Evolutionary conservation across 305 asterid genomes (phyloP), one percentile per base, ranked within the genome.

Genomic region (Vinca major): DNA sequence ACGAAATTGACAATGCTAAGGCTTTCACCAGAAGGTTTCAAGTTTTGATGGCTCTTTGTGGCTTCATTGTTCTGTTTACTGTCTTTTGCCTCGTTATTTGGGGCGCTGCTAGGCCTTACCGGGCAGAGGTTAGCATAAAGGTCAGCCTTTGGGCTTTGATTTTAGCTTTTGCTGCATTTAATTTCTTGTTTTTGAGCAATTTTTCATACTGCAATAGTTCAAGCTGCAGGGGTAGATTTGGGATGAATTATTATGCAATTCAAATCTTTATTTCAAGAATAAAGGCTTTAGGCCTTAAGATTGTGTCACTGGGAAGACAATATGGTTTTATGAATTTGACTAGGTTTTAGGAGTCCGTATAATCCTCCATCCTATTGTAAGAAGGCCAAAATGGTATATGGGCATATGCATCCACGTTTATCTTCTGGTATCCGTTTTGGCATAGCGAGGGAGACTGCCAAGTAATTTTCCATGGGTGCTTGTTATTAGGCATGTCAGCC

Each of bases 31-130:
- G 96, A 26, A 69, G 96, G 16, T 87, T 84, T 61, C 97, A 93
- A 78, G 87, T 84, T 40, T 58, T 87, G 86, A 78, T 92, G 81
- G 97, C 86, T 60, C 67, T 90, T 14, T 70, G 71, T 11, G 92
- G 89, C 26, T 92, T 92, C 63, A 17, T 80, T 40, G 76, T 88
- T 71, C 79, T 92, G 66, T 92, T 87, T 62, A 81, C 89, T 7
- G 84, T 88, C 53, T 92, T 92, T 68, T 92, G 97, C 76, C 80
- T 92, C 74, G 88, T 92, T 33, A 86, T 92, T 1, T 92, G 98
- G 97, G 97, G 83, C 16, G 97, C 98, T 11, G 97, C 84, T 0
- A 78, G 97, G 75, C 90, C 92, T 41, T 92, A 74, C 76, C 83
- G 82, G 72, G 81, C 91, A 0, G 79, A 84, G 16, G 79, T 92